These are phyloP conservation scores for Trichaptum fuscoviolaceum DNA, from an alignment of 768 basidiomycete genomes.

Conservation along the genomic window DNA sequence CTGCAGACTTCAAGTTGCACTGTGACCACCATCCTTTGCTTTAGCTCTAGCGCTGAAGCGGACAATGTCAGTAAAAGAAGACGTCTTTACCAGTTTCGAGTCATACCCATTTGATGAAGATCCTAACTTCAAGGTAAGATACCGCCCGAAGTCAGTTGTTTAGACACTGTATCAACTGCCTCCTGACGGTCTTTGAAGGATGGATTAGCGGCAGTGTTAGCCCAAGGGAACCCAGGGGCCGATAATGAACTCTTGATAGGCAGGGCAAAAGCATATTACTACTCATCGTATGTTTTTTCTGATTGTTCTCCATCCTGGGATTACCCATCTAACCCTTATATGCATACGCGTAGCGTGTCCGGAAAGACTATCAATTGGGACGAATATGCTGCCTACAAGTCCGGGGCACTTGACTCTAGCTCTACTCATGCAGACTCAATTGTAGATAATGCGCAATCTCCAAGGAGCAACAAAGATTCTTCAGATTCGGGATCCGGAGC, in stretches of 20 bases:
- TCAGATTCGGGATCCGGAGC: not conserved
- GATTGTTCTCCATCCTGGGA: not conserved
- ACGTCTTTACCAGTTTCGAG: not conserved
- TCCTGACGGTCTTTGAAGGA: not conserved
- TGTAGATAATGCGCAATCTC: not conserved
- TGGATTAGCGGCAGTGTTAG: not conserved
- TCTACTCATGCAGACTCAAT: not conserved
- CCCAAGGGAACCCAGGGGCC: not conserved
- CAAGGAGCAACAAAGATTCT: not conserved
- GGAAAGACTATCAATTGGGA: not conserved
- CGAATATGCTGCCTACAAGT: not conserved
- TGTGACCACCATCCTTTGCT: not conserved
- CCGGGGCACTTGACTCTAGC: not conserved
- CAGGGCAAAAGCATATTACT: slow-evolving; percentile 1
- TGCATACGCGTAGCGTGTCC: not conserved
- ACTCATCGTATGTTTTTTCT: not conserved
- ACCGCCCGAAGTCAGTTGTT: not conserved
- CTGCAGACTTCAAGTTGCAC: no score
- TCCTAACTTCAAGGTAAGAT: not conserved
- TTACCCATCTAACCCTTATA: no score
- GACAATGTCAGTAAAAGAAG: not conserved
- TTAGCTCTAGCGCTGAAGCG: not conserved
- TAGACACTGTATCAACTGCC: not conserved
- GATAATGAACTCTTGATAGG: slow-evolving; percentile 1
- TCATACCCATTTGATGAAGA: not conserved